Evolutionary conservation across 2,329 filamentous ascomycete species (phyloP).

Genomic region (Aspergillus sp.): DNA sequence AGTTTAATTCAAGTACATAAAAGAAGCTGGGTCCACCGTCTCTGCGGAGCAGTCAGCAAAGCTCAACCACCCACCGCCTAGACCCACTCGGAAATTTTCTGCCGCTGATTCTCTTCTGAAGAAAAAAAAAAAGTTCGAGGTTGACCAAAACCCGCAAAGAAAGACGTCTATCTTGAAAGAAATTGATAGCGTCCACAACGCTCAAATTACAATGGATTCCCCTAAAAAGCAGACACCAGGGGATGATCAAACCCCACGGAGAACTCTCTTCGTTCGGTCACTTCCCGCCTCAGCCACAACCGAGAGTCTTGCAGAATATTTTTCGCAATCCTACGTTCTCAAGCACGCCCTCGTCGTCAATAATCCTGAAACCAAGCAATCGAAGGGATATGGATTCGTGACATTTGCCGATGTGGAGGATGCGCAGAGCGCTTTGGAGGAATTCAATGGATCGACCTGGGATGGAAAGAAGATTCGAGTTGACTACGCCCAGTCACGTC

Average conservation of each 20-base stretch:
- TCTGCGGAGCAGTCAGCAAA: background rate
- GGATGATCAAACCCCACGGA: conserved; percentile 31
- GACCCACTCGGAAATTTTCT: conserved; percentile 25
- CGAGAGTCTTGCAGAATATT: conserved; percentile 78
- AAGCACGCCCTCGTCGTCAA: conserved; percentile 93
- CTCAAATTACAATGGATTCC: conserved; percentile 14
- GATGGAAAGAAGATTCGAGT: conserved; percentile 78
- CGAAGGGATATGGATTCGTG: conserved; percentile 92
- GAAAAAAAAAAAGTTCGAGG: conserved; percentile 10
- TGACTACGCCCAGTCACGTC: conserved; percentile 81
- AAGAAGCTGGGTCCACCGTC: no score
- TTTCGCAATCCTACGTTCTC: conserved; percentile 89
- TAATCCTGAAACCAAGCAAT: conserved; percentile 79
- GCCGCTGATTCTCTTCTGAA: conserved; percentile 28
- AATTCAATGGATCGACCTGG: conserved; percentile 73
- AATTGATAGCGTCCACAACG: conserved; percentile 6
- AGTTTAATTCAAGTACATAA: no score
- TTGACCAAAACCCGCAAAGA: conserved; percentile 34
- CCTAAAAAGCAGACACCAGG: conserved; percentile 14
- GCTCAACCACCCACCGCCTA: conserved; percentile 16
- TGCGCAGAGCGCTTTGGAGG: conserved; percentile 71
- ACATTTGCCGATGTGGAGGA: conserved; percentile 94
- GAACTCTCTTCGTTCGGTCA: conserved; percentile 86
- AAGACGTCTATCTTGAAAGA: conserved; percentile 27
- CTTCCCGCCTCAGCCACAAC: conserved; percentile 73